Evolutionary conservation across 2,329 filamentous ascomycete species (phyloP).

Genomic region (Diaporthe sp.): DNA sequence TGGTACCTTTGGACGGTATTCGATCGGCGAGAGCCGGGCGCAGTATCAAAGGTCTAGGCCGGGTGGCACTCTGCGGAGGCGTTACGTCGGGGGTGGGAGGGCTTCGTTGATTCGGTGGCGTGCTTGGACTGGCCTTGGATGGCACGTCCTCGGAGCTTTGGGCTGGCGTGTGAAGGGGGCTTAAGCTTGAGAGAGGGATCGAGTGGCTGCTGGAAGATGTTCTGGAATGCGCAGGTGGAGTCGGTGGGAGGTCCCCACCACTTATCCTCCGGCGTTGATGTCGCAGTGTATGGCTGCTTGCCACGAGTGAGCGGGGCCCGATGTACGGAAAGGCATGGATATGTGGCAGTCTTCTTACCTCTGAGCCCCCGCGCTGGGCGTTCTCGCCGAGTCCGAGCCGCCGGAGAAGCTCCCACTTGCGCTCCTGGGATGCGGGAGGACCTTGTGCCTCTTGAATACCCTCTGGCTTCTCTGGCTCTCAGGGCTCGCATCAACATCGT

Average conservation of each 20-base stretch:
- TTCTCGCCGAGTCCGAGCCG: constrained; percentile 37
- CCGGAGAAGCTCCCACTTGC: constrained; percentile 43
- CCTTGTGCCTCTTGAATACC: constrained; percentile 56
- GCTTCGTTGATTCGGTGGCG: constrained; percentile 75
- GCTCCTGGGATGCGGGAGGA: constrained; percentile 55
- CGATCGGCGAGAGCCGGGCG: constrained; percentile 65
- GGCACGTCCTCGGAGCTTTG: constrained; percentile 56
- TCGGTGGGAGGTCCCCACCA: constrained; percentile 69
- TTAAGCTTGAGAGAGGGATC: constrained; percentile 58
- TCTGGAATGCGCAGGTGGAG: constrained; percentile 72
- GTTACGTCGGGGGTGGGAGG: constrained; percentile 84
- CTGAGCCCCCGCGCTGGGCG: constrained; percentile 23
- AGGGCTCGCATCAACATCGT: constrained; percentile 47
- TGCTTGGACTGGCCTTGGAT: constrained; percentile 62
- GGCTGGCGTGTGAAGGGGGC: constrained; percentile 54
- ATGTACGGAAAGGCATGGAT: constrained; percentile 36
- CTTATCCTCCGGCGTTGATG: constrained; percentile 59
- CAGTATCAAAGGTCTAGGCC: constrained; percentile 57
- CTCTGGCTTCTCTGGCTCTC: constrained; percentile 47
- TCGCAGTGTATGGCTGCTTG: constrained; percentile 57
- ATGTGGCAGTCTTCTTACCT: constrained; percentile 32
- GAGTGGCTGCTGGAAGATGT: constrained; percentile 68
- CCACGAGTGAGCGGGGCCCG: constrained; percentile 50
- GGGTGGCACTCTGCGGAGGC: constrained; percentile 67
- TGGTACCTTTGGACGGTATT: constrained; percentile 65